Base-by-base conservation (phyloP, 768 basidiomycete genomes). In the Tylopilus balloui region DNA sequence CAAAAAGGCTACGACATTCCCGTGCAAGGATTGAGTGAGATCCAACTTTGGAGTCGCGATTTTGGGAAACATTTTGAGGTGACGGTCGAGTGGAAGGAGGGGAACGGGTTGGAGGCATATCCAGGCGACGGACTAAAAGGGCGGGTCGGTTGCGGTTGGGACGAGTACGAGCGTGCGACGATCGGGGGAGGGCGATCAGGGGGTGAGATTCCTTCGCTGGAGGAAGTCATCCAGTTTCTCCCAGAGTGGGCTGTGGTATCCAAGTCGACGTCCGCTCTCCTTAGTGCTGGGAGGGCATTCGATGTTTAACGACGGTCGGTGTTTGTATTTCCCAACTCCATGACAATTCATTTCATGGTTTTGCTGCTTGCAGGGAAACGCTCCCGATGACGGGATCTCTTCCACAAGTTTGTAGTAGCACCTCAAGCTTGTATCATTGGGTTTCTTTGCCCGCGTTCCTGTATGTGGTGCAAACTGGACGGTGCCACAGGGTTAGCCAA, bases 191-290 rank as follows among this genome's bases (percentile, higher is more conserved):
- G 72, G 15, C 15, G 52, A 14, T 55, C 56, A 37, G 61, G 60
- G 17, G 74, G 66, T 25, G 76, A 71, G 67, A 85, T 88, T 17
- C 86, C 86, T 5, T 85, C 86, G 3, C 71, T 79, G 39, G 84
- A 88, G 60, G 86, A 89, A 60, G 75, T 78, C 23, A 59, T 86
- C 7, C 59, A 64, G 7, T 85, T 83, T 62, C 62, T 87, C 50
- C 87, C 87, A 17, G 68, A 74, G 39, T 89, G 87, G 86, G 81
- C 76, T 10, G 71, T 73, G n/a, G 77, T 78, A 39, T 77, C 78
- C 6, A 86, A 85, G 68, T 54, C 63, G 45, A 64, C 69, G 3
- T 76, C 79, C 51, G 83, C 78, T 1, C 61, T 87, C 45, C 82
- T 86, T 21, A 83, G 85, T 60, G 84, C 67, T 3, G 56, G 56